A percentile compares a stretch with the other conserved stretches of the same genome.
Evolutionary conservation across 2,329 filamentous ascomycete genomes (phyloP).

Genomic region (Fusarium penzigii): DNA sequence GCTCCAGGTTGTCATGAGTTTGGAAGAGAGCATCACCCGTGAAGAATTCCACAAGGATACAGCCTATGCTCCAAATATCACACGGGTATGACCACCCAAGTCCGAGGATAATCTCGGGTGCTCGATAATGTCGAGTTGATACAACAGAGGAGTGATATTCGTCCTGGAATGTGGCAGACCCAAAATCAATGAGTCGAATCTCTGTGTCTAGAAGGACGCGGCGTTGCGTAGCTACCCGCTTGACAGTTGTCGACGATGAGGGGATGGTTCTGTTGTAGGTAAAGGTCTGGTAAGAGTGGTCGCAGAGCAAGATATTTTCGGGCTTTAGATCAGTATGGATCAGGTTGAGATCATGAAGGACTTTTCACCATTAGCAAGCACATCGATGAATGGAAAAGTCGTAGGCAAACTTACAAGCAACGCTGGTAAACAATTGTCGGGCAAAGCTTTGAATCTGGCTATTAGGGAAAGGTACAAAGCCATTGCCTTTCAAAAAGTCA

Average conservation of each 20-base stretch:
- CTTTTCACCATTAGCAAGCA: constrained; percentile 44
- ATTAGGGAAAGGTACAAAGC: constrained; percentile 95
- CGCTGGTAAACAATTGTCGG: constrained; percentile 93
- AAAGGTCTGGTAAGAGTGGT: constrained; percentile 67
- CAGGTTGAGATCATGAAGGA: constrained; percentile 93
- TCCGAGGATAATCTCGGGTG: constrained; percentile 70
- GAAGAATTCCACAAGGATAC: constrained; percentile 71
- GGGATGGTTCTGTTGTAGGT: constrained; percentile 71
- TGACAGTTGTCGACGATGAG: constrained; percentile 62
- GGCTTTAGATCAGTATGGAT: constrained; percentile 86
- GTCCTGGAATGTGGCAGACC: constrained; percentile 71
- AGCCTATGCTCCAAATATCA: constrained; percentile 74
- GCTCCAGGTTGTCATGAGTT: constrained; percentile 72
- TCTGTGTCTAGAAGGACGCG: constrained; percentile 68
- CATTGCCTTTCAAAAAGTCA: constrained; percentile 94
- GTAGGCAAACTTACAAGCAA: constrained; percentile 73
- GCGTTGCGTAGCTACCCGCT: constrained; percentile 62
- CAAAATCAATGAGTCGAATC: constrained; percentile 71
- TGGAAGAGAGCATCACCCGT: constrained; percentile 72
- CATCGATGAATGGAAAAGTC: not conserved
- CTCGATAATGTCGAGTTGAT: constrained; percentile 69
- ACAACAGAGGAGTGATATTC: constrained; percentile 74
- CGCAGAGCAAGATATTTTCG: constrained; percentile 68
- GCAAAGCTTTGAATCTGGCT: constrained; percentile 98
- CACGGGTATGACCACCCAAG: constrained; percentile 72